Evolutionary conservation across 352 stramenopile species (phyloP).

Genomic region (Pythium insidiosum): DNA sequence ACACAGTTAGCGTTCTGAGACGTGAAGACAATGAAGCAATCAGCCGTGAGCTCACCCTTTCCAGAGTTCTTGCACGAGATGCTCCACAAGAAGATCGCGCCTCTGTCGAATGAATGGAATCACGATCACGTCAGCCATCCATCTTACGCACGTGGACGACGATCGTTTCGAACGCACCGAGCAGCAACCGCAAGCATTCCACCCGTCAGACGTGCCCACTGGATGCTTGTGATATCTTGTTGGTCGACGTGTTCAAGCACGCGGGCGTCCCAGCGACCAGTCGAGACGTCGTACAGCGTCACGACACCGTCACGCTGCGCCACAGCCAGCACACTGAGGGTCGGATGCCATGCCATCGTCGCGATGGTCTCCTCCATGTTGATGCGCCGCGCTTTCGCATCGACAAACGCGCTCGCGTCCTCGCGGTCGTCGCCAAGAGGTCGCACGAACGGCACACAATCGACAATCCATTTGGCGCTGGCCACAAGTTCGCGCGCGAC

Average conservation of each 20-base stretch:
- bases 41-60: too few relatives aligned
- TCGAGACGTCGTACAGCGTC: conserved; percentile 50
- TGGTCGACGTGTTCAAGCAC: conserved; percentile 58
- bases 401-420: conserved; percentile 15
- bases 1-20: too few relatives aligned
- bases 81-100: conserved; percentile 66
- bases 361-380: conserved; percentile 35
- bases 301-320: conserved; percentile 63
- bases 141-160: background rate
- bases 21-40: too few relatives aligned
- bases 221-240: conserved; percentile 39
- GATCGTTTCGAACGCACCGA: conserved; percentile 26
- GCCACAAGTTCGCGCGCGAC: conserved; percentile 31
- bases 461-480: conserved; percentile 5
- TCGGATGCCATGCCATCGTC: conserved; percentile 53
- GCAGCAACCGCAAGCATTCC: conserved; percentile 56
- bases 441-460: conserved; percentile 19
- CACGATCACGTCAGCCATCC: background rate
- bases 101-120: conserved; percentile 23
- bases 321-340: conserved; percentile 47
- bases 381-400: conserved; percentile 6
- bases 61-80: conserved; percentile 27
- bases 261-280: conserved; percentile 42
- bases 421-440: conserved; percentile 17
- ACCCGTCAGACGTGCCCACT: conserved; percentile 58